Conservation (phyloP, 2,329 filamentous ascomycete genomes). For the Diaporthe ilicicola region DNA sequence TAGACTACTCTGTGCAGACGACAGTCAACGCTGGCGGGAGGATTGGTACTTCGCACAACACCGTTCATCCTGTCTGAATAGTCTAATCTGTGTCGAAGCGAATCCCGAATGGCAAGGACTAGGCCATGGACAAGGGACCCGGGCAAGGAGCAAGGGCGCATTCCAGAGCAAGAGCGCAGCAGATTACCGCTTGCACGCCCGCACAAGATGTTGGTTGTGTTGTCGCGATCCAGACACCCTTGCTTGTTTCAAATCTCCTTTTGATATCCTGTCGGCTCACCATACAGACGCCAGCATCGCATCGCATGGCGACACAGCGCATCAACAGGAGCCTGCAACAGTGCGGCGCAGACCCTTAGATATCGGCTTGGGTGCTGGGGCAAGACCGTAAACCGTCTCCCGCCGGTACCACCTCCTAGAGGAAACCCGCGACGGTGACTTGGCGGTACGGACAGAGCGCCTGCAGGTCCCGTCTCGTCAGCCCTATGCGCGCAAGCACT, state of each 20-base stretch:
- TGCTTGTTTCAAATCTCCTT: slow-evolving; percentile 23
- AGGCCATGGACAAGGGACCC: not conserved
- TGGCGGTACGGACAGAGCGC: not conserved
- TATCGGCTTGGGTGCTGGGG: not conserved
- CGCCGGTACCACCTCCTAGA: not conserved
- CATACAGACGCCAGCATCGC: slow-evolving; percentile 7
- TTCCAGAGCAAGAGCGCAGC: not conserved
- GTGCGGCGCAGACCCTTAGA: not conserved
- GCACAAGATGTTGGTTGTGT: not conserved
- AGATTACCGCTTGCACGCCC: not conserved
- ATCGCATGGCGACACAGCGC: slow-evolving; percentile 7
- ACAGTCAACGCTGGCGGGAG: slow-evolving; percentile 1
- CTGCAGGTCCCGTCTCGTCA: slow-evolving; percentile 27
- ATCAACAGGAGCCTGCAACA: slow-evolving; percentile 1
- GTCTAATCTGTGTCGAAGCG: not conserved
- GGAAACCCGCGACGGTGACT: not conserved
- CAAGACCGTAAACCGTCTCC: not conserved
- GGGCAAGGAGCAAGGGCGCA: not conserved
- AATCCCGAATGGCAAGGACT: slow-evolving; percentile 1
- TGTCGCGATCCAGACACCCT: slow-evolving; percentile 7
- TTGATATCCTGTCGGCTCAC: not conserved
- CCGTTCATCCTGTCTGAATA: slow-evolving; percentile 2
- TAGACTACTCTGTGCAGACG: not conserved
- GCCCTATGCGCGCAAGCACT: slow-evolving; percentile 23
- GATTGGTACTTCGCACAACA: not conserved